Evolutionary conservation across 2,329 filamentous ascomycete species (phyloP).

Genomic region (Atkinsonella hypoxylon): DNA sequence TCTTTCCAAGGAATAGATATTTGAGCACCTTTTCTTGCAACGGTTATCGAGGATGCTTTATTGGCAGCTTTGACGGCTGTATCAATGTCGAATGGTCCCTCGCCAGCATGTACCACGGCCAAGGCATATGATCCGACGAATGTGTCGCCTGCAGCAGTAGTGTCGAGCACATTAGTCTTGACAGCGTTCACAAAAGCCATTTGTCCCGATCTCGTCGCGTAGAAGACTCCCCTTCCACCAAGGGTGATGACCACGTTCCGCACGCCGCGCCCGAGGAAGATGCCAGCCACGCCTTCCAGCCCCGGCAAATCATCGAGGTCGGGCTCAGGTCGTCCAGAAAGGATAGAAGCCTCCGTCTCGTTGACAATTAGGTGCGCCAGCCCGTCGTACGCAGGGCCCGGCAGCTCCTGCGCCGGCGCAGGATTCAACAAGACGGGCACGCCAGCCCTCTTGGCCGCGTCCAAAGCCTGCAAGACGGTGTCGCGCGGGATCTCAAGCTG

Average conservation of each 20-base stretch:
- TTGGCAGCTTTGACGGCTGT: conserved; percentile 45
- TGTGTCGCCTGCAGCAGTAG: conserved; percentile 87
- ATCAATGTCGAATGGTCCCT: conserved; percentile 37
- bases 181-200: conserved; percentile 47
- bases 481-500: conserved; percentile 65
- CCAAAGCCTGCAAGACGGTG: conserved; percentile 51
- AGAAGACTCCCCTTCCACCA: conserved; percentile 68
- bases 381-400: conserved; percentile 49
- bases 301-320: conserved; percentile 36
- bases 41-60: conserved; percentile 28
- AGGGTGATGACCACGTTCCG: conserved; percentile 73
- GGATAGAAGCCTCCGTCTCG: conserved; percentile 73
- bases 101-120: conserved; percentile 43
- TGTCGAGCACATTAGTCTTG: conserved; percentile 73
- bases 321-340: conserved; percentile 43
- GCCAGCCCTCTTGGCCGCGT: conserved; percentile 30
- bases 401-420: conserved; percentile 61
- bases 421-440: conserved; percentile 72
- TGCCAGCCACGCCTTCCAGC: conserved; percentile 34
- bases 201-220: conserved; percentile 30
- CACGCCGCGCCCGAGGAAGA: conserved; percentile 60
- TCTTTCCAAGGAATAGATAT: conserved; percentile 33
- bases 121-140: conserved; percentile 85
- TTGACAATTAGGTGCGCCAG: conserved; percentile 79
- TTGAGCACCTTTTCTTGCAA: conserved; percentile 30